A percentile compares a stretch with the other conserved stretches of the same genome.
These are phyloP conservation scores for Tolypocladium guangdongense DNA, from an alignment of 2,329 filamentous ascomycete species.

Conservation along the genomic window DNA sequence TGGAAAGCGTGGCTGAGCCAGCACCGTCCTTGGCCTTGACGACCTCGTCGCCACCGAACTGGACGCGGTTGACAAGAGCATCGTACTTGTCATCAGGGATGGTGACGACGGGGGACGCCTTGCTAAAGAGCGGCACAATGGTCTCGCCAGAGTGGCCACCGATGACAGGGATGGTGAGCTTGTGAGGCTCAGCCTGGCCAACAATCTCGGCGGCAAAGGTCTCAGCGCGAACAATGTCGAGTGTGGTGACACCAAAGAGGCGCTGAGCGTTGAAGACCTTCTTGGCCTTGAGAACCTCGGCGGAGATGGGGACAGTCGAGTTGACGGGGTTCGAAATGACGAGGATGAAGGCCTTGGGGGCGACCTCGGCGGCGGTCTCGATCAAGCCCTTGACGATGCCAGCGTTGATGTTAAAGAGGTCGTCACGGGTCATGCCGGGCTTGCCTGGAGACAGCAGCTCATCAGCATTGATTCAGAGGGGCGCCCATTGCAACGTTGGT, in stretches of 20 bases:
- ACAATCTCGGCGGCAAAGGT: conserved; percentile 84
- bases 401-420: conserved; percentile 99
- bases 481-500: neutral
- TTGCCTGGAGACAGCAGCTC: conserved; percentile 52
- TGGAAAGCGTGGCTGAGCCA: conserved; percentile 83
- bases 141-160: conserved; percentile 97
- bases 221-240: conserved; percentile 96
- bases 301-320: conserved; percentile 94
- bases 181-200: conserved; percentile 71
- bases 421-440: conserved; percentile 98
- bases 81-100: conserved; percentile 88
- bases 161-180: conserved; percentile 81
- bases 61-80: conserved; percentile 83
- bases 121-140: conserved; percentile 95
- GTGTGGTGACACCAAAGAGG: conserved; percentile 96
- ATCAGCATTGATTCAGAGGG: neutral
- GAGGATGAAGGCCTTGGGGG: conserved; percentile 87
- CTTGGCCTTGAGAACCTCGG: conserved; percentile 89
- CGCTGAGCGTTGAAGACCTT: conserved; percentile 90
- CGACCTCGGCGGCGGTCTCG: conserved; percentile 75
- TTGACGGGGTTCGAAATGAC: conserved; percentile 99
- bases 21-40: conserved; percentile 90
- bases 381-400: conserved; percentile 93
- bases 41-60: conserved; percentile 96
- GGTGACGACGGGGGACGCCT: conserved; percentile 65